These are phyloP conservation scores for Alternaria rosae DNA, from an alignment of 2,329 filamentous ascomycete species.

Conservation along the genomic window DNA sequence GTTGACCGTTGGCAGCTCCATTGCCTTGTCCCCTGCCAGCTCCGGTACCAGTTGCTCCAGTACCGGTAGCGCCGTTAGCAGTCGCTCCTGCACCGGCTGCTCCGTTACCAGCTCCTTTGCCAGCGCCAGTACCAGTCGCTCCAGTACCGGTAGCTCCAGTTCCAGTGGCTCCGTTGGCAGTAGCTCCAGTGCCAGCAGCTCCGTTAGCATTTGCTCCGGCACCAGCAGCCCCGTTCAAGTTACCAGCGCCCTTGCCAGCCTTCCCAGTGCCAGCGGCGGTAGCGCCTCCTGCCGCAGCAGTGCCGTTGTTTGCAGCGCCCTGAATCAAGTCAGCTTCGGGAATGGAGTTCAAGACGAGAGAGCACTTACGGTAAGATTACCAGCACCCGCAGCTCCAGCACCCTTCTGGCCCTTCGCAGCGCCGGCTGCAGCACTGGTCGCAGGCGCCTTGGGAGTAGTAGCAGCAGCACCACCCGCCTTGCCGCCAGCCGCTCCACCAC, in stretches of 20 bases:
- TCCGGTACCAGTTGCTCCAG: not conserved
- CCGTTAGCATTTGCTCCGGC: not conserved
- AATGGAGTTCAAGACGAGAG: not conserved
- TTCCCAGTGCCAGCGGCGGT: not conserved
- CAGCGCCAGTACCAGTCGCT: not conserved
- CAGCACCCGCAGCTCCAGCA: slow-evolving; percentile 1
- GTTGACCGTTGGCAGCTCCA: not conserved
- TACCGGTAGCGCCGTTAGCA: not conserved
- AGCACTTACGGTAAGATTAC: not conserved
- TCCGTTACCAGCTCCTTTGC: not conserved
- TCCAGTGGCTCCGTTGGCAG: slow-evolving; percentile 5
- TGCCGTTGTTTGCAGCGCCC: slow-evolving; percentile 9
- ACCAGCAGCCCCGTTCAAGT: not conserved
- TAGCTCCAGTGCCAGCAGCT: not conserved
- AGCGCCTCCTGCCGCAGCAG: not conserved
- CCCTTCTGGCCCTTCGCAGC: slow-evolving; percentile 9
- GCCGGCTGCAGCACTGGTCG: slow-evolving; percentile 3
- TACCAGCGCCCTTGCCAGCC: not conserved
- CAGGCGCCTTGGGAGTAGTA: not conserved
- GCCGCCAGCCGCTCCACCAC: not conserved
- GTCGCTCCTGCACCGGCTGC: slow-evolving; percentile 5
- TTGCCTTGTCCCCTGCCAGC: not conserved
- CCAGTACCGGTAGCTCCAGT: not conserved
- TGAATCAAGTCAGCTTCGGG: not conserved
- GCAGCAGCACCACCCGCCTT: slow-evolving; percentile 4